Conservation (phyloP, 2,329 filamentous ascomycete genomes). For the Verticillium tricorpus region DNA sequence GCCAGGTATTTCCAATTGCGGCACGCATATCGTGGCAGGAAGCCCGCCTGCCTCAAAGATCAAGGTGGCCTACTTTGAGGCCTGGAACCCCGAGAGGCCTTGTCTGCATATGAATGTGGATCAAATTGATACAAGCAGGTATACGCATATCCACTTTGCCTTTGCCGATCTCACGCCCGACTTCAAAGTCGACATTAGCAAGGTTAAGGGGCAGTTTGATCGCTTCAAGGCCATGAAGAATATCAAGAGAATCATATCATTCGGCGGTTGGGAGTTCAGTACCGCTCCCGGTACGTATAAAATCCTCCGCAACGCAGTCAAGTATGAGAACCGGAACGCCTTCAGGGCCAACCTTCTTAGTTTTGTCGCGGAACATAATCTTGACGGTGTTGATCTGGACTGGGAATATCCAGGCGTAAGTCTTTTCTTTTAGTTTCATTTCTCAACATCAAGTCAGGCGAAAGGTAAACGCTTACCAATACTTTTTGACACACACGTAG, state of each 20-base stretch:
- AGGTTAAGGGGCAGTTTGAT: slow-evolving; percentile 19
- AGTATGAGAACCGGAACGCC: neutral
- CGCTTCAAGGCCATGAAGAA: slow-evolving; percentile 9
- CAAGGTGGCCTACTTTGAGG: slow-evolving; percentile 28
- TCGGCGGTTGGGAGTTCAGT: slow-evolving; percentile 1
- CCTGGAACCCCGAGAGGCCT: slow-evolving; percentile 22
- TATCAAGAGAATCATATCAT: slow-evolving; percentile 1
- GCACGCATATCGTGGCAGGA: too few species aligned
- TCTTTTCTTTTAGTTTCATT: too few species aligned
- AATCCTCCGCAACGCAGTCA: neutral
- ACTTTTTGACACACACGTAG: too few species aligned
- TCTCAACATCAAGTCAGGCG: too few species aligned
- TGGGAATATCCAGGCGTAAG: slow-evolving; percentile 38
- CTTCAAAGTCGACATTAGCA: slow-evolving; percentile 4
- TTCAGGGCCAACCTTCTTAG: neutral
- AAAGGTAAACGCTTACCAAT: too few species aligned
- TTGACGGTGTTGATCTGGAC: slow-evolving; percentile 36
- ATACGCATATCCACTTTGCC: slow-evolving; percentile 30
- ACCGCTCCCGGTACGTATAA: neutral
- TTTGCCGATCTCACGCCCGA: slow-evolving; percentile 26
- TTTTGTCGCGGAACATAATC: slow-evolving; percentile 17
- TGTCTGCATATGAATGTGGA: slow-evolving; percentile 24
- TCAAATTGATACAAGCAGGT: slow-evolving; percentile 6
- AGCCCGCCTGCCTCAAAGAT: too few species aligned
- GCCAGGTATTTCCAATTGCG: too few species aligned